phyloP scores from a whole-genome alignment of 768 basidiomycete genomes.

The Astraeus odoratus region DNA sequence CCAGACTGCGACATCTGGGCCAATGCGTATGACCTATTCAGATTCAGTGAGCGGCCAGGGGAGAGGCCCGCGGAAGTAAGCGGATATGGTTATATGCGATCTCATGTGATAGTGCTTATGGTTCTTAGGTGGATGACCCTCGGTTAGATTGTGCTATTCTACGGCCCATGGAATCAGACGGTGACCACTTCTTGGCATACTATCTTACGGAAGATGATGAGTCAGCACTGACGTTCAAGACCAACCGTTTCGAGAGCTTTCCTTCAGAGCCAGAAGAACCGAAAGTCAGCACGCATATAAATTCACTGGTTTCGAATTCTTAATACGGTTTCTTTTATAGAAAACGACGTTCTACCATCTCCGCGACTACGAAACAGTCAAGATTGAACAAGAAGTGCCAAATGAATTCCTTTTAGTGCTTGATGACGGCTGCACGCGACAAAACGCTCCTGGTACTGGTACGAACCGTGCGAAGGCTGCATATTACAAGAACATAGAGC shows the following conservation, averaged over 20 bases:
- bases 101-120: background rate
- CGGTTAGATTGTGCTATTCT: slow-evolving; percentile 80
- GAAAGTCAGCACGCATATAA: slow-evolving; percentile 36
- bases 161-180: slow-evolving; percentile 82
- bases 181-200: slow-evolving; percentile 82
- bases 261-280: slow-evolving; percentile 46
- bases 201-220: slow-evolving; percentile 77
- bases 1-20: slow-evolving; percentile 86
- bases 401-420: slow-evolving; percentile 79
- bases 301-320: background rate
- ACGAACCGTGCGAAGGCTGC: slow-evolving; percentile 54
- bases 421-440: slow-evolving; percentile 45
- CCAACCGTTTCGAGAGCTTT: slow-evolving; percentile 36
- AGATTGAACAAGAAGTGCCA: slow-evolving; percentile 79
- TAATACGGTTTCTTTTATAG: slow-evolving; percentile 25
- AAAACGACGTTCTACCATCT: slow-evolving; percentile 68
- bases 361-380: slow-evolving; percentile 83
- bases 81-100: slow-evolving; percentile 2
- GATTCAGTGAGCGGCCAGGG: slow-evolving; percentile 83
- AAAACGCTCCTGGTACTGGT: slow-evolving; percentile 30
- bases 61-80: slow-evolving; percentile 64
- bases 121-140: slow-evolving; percentile 60
- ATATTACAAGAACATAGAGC: slow-evolving; percentile 84
- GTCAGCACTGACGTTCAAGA: slow-evolving; percentile 59
- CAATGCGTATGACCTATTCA: slow-evolving; percentile 82